These are phyloP conservation scores for Cochlearia excelsa DNA, from an alignment of 345 rosid genomes.

Conservation along the genomic window DNA sequence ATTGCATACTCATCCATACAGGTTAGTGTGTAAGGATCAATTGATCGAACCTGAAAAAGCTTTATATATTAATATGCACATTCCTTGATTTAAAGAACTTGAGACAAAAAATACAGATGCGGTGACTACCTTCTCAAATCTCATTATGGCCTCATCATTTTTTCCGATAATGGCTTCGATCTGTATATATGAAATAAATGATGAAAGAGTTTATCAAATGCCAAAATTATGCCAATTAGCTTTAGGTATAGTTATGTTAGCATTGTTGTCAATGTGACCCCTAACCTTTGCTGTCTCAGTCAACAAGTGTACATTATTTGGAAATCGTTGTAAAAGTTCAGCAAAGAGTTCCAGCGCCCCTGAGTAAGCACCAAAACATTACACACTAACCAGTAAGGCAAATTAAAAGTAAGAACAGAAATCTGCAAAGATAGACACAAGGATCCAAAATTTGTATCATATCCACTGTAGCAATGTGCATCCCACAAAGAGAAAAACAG, in stretches of 20 bases:
- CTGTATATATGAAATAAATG: slow-evolving; percentile 45
- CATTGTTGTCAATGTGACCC: background rate
- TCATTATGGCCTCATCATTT: slow-evolving; percentile 81
- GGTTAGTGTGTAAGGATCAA: slow-evolving; percentile 79
- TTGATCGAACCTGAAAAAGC: slow-evolving; percentile 73
- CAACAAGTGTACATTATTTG: slow-evolving; percentile 76
- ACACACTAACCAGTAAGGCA: slow-evolving; percentile 13
- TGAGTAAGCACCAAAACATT: slow-evolving; percentile 32
- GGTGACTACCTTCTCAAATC: slow-evolving; percentile 77
- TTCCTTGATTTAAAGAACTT: slow-evolving; percentile 2
- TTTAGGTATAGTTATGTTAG: slow-evolving; percentile 5
- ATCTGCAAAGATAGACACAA: slow-evolving; percentile 4
- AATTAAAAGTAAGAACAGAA: background rate
- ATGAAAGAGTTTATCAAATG: slow-evolving; percentile 28
- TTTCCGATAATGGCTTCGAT: slow-evolving; percentile 94
- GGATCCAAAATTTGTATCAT: background rate
- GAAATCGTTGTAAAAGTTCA: slow-evolving; percentile 89
- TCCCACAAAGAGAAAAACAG: slow-evolving; percentile 12
- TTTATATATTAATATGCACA: slow-evolving; percentile 12
- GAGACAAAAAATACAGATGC: background rate
- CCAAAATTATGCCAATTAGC: slow-evolving; percentile 18
- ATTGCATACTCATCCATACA: slow-evolving; percentile 99
- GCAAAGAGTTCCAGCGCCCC: slow-evolving; percentile 86
- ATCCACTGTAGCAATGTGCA: slow-evolving; percentile 12
- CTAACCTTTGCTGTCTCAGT: slow-evolving; percentile 97